phyloP scores from a whole-genome alignment of 176 grass and related monocot genomes.

The Musa acuminata region DNA sequence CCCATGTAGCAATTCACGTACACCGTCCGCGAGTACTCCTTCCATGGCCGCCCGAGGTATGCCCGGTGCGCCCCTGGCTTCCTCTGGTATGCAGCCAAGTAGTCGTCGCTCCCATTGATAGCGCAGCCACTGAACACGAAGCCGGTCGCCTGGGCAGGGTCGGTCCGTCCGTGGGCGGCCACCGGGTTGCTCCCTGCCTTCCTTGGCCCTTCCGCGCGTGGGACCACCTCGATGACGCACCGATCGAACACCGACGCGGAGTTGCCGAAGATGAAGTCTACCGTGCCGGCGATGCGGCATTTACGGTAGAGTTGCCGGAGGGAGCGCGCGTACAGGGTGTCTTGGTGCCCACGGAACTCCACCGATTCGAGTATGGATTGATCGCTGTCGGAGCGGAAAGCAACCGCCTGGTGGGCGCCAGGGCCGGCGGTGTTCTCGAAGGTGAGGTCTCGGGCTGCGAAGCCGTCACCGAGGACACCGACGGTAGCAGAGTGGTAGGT shows the following conservation, averaged over 20 bases:
- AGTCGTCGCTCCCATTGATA: slow-evolving; percentile 45
- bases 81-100: slow-evolving; percentile 29
- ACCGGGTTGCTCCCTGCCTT: slow-evolving; percentile 59
- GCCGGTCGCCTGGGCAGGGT: slow-evolving; percentile 64
- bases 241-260: slow-evolving; percentile 57
- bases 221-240: slow-evolving; percentile 48
- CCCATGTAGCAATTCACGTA: slow-evolving; percentile 54
- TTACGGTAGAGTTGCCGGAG: slow-evolving; percentile 62
- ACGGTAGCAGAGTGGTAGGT: slow-evolving; percentile 49
- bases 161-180: slow-evolving; percentile 63
- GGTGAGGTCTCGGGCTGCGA: slow-evolving; percentile 49
- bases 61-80: slow-evolving; percentile 41
- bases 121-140: slow-evolving; percentile 65
- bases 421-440: slow-evolving; percentile 59
- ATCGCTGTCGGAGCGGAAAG: slow-evolving; percentile 67
- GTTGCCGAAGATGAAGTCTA: slow-evolving; percentile 87
- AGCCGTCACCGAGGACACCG: slow-evolving; percentile 48
- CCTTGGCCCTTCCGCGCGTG: slow-evolving; percentile 34
- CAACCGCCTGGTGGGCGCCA: slow-evolving; percentile 63
- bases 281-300: slow-evolving; percentile 49
- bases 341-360: slow-evolving; percentile 68
- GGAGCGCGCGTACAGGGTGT: slow-evolving; percentile 65
- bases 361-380: slow-evolving; percentile 64
- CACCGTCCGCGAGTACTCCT: slow-evolving; percentile 63
- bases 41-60: slow-evolving; percentile 88